Conservation (phyloP, 2,329 filamentous ascomycete genomes). For the Kalmusia sp. region DNA sequence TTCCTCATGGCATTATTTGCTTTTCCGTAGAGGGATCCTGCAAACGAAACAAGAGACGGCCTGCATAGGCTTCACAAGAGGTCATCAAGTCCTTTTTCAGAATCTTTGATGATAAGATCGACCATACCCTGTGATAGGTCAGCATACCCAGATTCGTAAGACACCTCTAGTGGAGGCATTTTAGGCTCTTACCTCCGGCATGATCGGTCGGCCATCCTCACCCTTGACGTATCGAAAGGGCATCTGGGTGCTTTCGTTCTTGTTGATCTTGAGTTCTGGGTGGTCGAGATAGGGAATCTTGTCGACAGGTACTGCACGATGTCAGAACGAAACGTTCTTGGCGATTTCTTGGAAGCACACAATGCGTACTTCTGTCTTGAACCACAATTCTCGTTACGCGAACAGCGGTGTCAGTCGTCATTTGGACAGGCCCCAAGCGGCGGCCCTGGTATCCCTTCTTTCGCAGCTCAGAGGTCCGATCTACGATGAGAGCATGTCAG, state of each 20-base stretch:
- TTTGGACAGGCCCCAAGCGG: slow-evolving; percentile 88
- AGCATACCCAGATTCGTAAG: slow-evolving; percentile 25
- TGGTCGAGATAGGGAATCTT: slow-evolving; percentile 84
- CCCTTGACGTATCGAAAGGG: slow-evolving; percentile 93
- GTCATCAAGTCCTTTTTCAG: slow-evolving; percentile 89
- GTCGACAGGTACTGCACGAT: slow-evolving; percentile 71
- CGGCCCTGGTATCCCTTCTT: slow-evolving; percentile 92
- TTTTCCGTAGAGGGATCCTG: not conserved
- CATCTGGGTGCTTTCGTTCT: slow-evolving; percentile 96
- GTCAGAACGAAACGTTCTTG: slow-evolving; percentile 25
- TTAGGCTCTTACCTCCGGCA: slow-evolving; percentile 76
- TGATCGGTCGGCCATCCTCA: slow-evolving; percentile 78
- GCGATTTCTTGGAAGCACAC: not conserved
- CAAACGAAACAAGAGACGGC: not conserved
- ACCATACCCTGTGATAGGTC: slow-evolving; percentile 77
- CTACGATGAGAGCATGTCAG: slow-evolving; percentile 55
- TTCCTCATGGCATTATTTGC: slow-evolving; percentile 15
- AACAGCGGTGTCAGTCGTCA: slow-evolving; percentile 98
- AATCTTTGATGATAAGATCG: slow-evolving; percentile 90
- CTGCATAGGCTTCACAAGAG: slow-evolving; percentile 64
- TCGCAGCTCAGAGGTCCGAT: slow-evolving; percentile 92
- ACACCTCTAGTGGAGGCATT: slow-evolving; percentile 15
- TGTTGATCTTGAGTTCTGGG: slow-evolving; percentile 87
- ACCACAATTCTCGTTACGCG: slow-evolving; percentile 90
- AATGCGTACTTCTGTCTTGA: slow-evolving; percentile 75